phyloP scores from a whole-genome alignment of 306 rosid genomes.

The Sicyos edulis region DNA sequence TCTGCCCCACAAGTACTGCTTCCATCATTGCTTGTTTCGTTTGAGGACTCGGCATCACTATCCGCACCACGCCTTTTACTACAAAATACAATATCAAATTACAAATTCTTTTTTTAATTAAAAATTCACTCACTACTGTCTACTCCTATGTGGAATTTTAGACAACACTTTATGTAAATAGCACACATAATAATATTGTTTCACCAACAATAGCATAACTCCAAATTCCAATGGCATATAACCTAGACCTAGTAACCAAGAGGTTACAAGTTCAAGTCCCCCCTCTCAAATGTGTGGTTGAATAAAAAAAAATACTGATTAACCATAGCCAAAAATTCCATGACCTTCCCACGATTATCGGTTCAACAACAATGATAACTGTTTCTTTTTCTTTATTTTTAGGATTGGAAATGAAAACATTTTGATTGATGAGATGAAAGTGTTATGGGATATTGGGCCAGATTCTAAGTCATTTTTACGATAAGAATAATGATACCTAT shows the following conservation, averaged over 20 bases:
- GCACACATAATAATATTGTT: background rate
- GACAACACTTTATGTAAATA: background rate
- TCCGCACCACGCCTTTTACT: constrained; percentile 60
- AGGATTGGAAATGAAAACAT: no score
- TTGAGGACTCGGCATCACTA: constrained; percentile 76
- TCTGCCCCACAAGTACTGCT: constrained; percentile 57
- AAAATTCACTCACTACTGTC: background rate
- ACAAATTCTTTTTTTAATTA: background rate
- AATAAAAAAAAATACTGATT: background rate
- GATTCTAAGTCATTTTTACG: no score
- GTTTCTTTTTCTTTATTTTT: no score
- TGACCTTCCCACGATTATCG: background rate
- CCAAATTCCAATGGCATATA: no score
- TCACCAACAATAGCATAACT: no score
- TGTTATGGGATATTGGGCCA: no score
- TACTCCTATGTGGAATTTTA: background rate
- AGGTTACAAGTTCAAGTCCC: no score
- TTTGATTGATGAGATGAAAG: no score
- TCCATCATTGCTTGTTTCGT: constrained; percentile 77
- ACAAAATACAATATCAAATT: constrained; percentile 15
- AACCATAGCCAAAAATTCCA: background rate
- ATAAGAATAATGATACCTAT: no score
- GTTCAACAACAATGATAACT: background rate
- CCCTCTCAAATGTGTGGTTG: no score
- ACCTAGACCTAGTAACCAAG: no score